Base-by-base conservation (phyloP, 2,329 filamentous ascomycete genomes). In the Sordariomycetes sp. region DNA sequence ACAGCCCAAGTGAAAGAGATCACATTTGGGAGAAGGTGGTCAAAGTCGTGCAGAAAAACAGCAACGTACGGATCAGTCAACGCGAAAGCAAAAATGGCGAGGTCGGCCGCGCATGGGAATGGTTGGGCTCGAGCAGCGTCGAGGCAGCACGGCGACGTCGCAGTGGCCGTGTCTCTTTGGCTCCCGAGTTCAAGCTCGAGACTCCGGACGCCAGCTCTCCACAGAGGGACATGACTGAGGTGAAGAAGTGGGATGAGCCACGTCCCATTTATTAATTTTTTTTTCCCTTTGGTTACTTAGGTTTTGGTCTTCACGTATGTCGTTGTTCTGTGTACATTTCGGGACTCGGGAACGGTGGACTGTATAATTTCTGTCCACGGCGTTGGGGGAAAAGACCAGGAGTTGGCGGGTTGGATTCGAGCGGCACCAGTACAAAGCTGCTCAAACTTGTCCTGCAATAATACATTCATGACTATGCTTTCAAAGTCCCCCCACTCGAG, bases 1-100 rank as follows among this genome's bases (percentile, higher is more conserved):
- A 95, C 54, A 81, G 75, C 4, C 70, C 88, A 15, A 68, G 70
- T 8, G 75, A 87, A 46, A 72, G 92, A 24, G 82, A 92, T 51
- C 74, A 76, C 36, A 66, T 98, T 33, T 98, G 93, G 92, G 72
- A 78, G 42, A 76, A 77, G 32, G 92, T 98, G 15, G 74, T 78
- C 45, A 75, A 69, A 33, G 82, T 96, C 34, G 88, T 98, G 1
- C 92, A 98, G 59, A 79, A 80, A 57, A 98, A 98, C 55, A 83
- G 85, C 39, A 98, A 98, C 50, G 82, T 98, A 12, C 74, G 92
- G 27, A 85, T 73, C 0, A 66, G 72, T 60, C 59, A 88, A 71
- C 62, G 87, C 65, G 63, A 82, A 71, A 59, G 80, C 30, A 61
- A 67, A 34, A 79, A 69, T 45, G 78, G 77, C 21, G 78, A 82